Percentiles rank a stretch among this genome's conserved stretches.
Conservation (phyloP, 129 eudicot genomes). For the Artemisia argyi region DNA sequence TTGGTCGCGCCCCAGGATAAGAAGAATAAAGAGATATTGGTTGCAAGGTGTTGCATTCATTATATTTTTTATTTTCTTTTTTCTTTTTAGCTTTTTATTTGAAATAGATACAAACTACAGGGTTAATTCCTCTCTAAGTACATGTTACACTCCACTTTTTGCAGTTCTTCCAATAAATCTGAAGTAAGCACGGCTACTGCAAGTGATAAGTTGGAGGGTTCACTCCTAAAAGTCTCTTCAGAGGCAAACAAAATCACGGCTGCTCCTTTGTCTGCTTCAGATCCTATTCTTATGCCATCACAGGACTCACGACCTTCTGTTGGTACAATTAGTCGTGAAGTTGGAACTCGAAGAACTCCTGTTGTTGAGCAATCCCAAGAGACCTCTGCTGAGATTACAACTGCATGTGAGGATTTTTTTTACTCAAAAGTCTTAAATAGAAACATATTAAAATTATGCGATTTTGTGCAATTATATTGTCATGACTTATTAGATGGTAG, state of each 20-base stretch:
- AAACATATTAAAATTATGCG: no score
- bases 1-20: constrained; percentile 44
- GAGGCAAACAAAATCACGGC: constrained; percentile 29
- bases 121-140: constrained; percentile 15
- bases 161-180: constrained; percentile 55
- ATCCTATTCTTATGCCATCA: constrained; percentile 61
- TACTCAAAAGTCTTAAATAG: neutral
- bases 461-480: no score
- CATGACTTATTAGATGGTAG: neutral
- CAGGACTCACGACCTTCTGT: constrained; percentile 52
- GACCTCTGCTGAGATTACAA: constrained; percentile 39
- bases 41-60: constrained; percentile 45
- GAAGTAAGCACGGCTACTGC: constrained; percentile 21
- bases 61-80: neutral
- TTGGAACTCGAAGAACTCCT: constrained; percentile 41
- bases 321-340: constrained; percentile 57
- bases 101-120: neutral
- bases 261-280: constrained; percentile 52
- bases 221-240: constrained; percentile 2
- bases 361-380: constrained; percentile 38
- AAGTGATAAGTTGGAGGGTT: neutral
- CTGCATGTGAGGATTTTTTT: constrained; percentile 43
- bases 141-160: constrained; percentile 22
- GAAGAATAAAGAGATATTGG: constrained; percentile 40
- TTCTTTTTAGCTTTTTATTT: neutral